phyloP scores from a whole-genome alignment of 768 basidiomycete genomes.

The Pholiota conissans region DNA sequence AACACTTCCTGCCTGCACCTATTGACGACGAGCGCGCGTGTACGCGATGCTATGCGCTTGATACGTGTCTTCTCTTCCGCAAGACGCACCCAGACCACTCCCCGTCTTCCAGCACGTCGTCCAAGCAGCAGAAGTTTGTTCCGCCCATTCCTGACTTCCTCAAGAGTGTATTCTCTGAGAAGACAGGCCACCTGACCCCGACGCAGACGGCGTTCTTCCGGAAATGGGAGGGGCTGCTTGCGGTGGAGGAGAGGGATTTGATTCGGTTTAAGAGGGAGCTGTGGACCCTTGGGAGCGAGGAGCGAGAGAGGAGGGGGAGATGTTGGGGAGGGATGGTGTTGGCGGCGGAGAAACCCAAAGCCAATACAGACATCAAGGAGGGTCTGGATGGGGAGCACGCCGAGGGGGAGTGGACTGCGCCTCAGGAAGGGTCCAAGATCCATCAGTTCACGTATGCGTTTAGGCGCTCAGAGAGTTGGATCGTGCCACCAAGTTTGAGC shows the following conservation, averaged over 20 bases:
- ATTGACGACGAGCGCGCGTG: conserved; percentile 83
- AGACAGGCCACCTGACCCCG: conserved; percentile 77
- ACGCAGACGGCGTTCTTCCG: conserved; percentile 78
- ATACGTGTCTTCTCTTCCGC: conserved; percentile 93
- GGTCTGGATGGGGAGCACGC: conserved; percentile 15
- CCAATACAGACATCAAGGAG: conserved; percentile 4
- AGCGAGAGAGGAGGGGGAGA: conserved; percentile 80
- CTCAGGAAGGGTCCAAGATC: conserved; percentile 53
- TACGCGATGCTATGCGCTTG: conserved; percentile 76
- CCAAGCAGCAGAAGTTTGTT: conserved; percentile 5
- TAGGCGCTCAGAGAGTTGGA: conserved; percentile 28
- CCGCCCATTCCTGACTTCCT: conserved; percentile 45
- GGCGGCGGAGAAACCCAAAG: conserved; percentile 29
- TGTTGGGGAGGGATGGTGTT: conserved; percentile 85
- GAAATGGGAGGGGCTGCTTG: conserved; percentile 85
- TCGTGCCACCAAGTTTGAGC: background rate
- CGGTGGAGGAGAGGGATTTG: conserved; percentile 85
- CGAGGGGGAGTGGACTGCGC: background rate
- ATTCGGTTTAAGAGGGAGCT: conserved; percentile 85
- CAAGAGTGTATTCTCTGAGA: conserved; percentile 68
- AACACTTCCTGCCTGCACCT: conserved; percentile 80
- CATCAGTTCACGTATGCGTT: conserved; percentile 84
- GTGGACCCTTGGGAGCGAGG: conserved; percentile 85
- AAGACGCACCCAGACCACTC: conserved; percentile 41
- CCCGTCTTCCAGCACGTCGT: background rate